Percentiles rank a stretch among this genome's conserved stretches.
phyloP scores from a whole-genome alignment of 352 stramenopile genomes.

The Discostella stelligera region DNA sequence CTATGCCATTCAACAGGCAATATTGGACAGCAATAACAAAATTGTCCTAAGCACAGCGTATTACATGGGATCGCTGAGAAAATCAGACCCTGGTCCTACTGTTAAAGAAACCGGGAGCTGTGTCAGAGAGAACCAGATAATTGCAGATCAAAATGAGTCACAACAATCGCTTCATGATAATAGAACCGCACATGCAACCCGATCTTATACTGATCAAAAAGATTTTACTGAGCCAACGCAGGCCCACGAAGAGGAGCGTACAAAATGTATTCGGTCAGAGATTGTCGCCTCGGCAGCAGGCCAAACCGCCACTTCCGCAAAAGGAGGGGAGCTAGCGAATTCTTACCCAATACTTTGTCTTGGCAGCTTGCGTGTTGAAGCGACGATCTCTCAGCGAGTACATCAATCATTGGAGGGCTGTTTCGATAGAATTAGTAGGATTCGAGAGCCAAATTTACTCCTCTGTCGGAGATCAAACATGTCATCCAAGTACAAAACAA shows the following conservation, averaged over 20 bases:
- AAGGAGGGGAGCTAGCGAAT: conserved; percentile 1
- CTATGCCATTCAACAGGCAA: conserved; percentile 27
- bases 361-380: conserved; percentile 29
- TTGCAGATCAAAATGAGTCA: background rate
- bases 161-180: background rate
- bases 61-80: conserved; percentile 24
- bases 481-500: conserved; percentile 12
- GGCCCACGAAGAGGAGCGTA: background rate
- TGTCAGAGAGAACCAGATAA: background rate
- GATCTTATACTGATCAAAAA: background rate
- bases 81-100: conserved; percentile 1
- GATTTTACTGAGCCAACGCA: background rate
- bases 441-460: conserved; percentile 19
- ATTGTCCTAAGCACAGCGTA: conserved; percentile 22
- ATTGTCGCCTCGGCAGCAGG: background rate
- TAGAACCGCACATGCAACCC: background rate
- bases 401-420: conserved; percentile 25
- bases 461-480: conserved; percentile 22
- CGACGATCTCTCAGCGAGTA: conserved; percentile 28
- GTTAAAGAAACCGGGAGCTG: background rate
- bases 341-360: conserved; percentile 40
- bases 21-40: conserved; percentile 17
- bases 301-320: background rate
- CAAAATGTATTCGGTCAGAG: too few relatives aligned
- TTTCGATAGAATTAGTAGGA: conserved; percentile 11